These are phyloP conservation scores for Pythium sukuiense DNA, from an alignment of 352 stramenopile genomes.

Conservation along the genomic window DNA sequence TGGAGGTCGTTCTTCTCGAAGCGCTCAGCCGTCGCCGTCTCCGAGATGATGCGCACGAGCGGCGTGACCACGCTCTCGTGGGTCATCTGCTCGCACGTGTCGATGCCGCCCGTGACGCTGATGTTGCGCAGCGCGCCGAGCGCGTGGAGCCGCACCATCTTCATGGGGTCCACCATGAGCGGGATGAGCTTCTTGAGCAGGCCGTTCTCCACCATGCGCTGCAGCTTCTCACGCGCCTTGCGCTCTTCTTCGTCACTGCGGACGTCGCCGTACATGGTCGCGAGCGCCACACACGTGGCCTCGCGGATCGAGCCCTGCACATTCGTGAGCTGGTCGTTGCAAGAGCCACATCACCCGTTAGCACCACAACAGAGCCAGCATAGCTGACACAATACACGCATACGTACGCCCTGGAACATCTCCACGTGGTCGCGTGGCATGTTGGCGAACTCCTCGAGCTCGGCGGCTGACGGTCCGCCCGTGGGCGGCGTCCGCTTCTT, in stretches of 20 bases:
- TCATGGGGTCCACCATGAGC: conserved; percentile 79
- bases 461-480: conserved; percentile 48
- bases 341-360: background rate
- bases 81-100: conserved; percentile 83
- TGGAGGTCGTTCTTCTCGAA: conserved; percentile 67
- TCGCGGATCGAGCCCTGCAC: conserved; percentile 82
- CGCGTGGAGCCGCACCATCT: conserved; percentile 83
- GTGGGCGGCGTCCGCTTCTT: conserved; percentile 76
- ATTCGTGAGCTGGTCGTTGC: conserved; percentile 49
- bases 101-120: conserved; percentile 80
- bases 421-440: conserved; percentile 60
- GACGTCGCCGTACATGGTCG: conserved; percentile 80
- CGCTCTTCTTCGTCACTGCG: conserved; percentile 57
- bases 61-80: conserved; percentile 75
- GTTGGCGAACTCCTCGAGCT: conserved; percentile 53
- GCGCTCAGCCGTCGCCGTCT: conserved; percentile 49
- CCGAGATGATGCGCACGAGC: conserved; percentile 67
- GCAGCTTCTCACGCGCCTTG: conserved; percentile 60
- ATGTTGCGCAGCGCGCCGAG: conserved; percentile 86
- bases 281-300: conserved; percentile 81
- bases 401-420: conserved; percentile 60
- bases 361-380: background rate
- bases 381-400: background rate
- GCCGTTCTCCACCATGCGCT: conserved; percentile 74
- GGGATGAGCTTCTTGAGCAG: conserved; percentile 84